Conservation (phyloP, 257 asterid genomes). For the Ilex asprella region DNA sequence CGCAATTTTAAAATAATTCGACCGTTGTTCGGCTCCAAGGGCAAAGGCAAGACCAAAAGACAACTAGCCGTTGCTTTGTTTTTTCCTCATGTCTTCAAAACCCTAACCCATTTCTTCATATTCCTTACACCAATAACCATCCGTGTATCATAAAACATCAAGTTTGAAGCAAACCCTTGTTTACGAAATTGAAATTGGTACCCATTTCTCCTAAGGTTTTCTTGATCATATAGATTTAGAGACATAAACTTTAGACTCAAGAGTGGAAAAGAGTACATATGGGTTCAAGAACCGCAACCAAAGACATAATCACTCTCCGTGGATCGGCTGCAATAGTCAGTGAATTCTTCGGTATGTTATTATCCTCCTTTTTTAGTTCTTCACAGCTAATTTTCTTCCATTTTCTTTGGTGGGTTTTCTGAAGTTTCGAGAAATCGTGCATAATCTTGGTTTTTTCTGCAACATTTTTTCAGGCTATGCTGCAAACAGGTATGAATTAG, state of each 20-base stretch:
- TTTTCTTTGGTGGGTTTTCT: not conserved
- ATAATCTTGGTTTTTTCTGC: conserved; percentile 13
- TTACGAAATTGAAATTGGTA: too few relatives aligned
- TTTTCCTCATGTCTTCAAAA: too few relatives aligned
- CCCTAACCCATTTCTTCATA: too few relatives aligned
- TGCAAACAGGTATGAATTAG: conserved; percentile 60
- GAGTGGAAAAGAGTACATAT: conserved; percentile 10
- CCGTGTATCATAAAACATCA: too few relatives aligned
- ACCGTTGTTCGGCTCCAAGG: conserved; percentile 1
- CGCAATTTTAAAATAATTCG: not conserved
- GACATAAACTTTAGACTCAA: too few relatives aligned
- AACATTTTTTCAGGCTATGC: conserved; percentile 66
- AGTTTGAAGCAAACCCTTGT: too few relatives aligned
- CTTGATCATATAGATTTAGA: too few relatives aligned
- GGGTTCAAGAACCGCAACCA: conserved; percentile 75
- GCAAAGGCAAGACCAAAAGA: not conserved
- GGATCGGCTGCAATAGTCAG: conserved; percentile 91
- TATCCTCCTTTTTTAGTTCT: not conserved
- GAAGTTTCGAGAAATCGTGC: conserved; percentile 1
- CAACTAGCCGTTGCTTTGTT: conserved; percentile 17
- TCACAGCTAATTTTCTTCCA: not conserved
- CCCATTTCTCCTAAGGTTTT: too few relatives aligned
- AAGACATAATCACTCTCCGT: conserved; percentile 85
- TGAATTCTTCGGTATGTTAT: conserved; percentile 70
- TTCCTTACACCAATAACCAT: too few relatives aligned